phyloP scores from a whole-genome alignment of 2,329 filamentous ascomycete species.

The Incumbomyces lentus region DNA sequence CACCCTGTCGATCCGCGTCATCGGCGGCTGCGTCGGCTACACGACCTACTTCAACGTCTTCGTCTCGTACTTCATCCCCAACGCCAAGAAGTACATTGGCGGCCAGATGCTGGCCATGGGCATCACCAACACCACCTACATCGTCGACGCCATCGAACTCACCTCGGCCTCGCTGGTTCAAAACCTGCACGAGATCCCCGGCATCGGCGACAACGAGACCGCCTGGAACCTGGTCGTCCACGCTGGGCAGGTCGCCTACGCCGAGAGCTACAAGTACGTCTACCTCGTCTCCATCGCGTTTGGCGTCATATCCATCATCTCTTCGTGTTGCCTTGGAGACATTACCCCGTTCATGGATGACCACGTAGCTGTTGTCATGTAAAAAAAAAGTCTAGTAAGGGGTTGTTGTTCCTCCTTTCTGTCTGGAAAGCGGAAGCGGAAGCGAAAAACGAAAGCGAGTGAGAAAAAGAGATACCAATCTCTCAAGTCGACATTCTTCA shows the following conservation, averaged over 20 bases:
- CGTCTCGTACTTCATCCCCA: conserved; percentile 34
- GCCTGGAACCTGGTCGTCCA: conserved; percentile 43
- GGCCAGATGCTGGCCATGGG: conserved; percentile 39
- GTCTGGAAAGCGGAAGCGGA: too few species aligned
- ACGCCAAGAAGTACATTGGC: conserved; percentile 40
- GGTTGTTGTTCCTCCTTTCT: too few species aligned
- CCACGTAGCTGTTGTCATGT: conserved; percentile 44
- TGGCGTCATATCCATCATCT: conserved; percentile 45
- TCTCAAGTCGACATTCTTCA: too few species aligned
- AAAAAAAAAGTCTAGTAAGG: neutral
- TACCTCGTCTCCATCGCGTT: conserved; percentile 55
- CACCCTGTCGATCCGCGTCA: conserved; percentile 56
- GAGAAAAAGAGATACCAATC: too few species aligned
- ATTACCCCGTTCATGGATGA: conserved; percentile 50
- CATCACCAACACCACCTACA: conserved; percentile 39
- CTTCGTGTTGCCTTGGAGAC: conserved; percentile 49
- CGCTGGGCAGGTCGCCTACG: conserved; percentile 47
- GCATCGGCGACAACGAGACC: conserved; percentile 39
- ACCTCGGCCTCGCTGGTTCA: conserved; percentile 43
- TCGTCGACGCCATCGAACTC: conserved; percentile 42
- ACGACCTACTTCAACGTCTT: conserved; percentile 46
- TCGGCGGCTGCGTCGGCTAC: conserved; percentile 57
- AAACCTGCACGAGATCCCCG: conserved; percentile 27
- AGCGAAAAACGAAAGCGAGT: too few species aligned
- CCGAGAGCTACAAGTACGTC: conserved; percentile 50